phyloP scores from a whole-genome alignment of 2,329 filamentous ascomycete genomes.

The Hypoxylon sp. region DNA sequence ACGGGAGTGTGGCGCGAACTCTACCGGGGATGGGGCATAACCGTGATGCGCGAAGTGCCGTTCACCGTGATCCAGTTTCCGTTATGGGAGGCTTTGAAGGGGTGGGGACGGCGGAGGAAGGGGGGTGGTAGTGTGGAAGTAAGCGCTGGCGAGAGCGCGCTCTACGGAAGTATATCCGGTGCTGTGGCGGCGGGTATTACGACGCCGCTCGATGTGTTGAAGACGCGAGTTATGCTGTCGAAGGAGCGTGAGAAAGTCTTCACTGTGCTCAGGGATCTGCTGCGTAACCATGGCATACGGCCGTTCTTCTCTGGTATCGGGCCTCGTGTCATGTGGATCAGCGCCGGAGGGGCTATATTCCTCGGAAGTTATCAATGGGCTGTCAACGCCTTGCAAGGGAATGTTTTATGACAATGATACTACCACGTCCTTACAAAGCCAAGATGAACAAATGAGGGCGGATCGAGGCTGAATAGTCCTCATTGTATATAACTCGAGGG shows the following conservation, averaged over 20 bases:
- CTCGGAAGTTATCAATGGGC: conserved; percentile 93
- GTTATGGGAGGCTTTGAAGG: conserved; percentile 94
- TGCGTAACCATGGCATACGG: conserved; percentile 72
- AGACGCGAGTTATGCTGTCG: conserved; percentile 95
- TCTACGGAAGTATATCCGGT: conserved; percentile 87
- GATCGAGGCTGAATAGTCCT: conserved; percentile 20
- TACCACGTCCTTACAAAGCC: conserved; percentile 11
- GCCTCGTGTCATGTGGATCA: conserved; percentile 94
- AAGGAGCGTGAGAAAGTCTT: conserved; percentile 73
- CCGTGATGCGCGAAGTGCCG: conserved; percentile 94
- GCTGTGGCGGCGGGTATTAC: conserved; percentile 89
- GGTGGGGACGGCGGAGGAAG: conserved; percentile 68
- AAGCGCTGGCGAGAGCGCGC: conserved; percentile 81
- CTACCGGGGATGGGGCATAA: conserved; percentile 93
- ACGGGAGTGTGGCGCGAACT: conserved; percentile 81
- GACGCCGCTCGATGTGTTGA: conserved; percentile 94
- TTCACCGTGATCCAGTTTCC: conserved; percentile 99
- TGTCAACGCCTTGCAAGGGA: conserved; percentile 76
- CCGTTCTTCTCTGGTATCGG: conserved; percentile 84
- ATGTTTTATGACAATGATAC: conserved; percentile 28
- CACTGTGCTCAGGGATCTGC: conserved; percentile 74
- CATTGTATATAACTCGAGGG: conserved; percentile 37
- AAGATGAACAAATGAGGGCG: conserved; percentile 11
- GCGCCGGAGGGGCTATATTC: conserved; percentile 93
- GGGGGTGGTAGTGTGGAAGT: conserved; percentile 61